These are phyloP conservation scores for Mimosa bimucronata DNA, from an alignment of 306 rosid genomes.

Conservation along the genomic window DNA sequence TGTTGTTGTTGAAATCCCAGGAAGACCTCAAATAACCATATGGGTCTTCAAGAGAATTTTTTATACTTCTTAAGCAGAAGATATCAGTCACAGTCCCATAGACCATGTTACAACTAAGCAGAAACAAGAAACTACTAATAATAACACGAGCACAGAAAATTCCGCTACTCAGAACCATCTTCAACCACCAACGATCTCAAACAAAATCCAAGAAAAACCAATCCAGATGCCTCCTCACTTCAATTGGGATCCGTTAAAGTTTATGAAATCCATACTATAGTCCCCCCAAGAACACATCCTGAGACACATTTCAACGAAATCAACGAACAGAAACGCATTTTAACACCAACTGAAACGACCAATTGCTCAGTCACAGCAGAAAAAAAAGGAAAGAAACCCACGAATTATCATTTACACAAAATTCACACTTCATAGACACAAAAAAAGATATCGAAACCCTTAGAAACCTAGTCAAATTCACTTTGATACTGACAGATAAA, in stretches of 20 bases:
- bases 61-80: slow-evolving; percentile 4
- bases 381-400: background rate
- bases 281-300: slow-evolving; percentile 41
- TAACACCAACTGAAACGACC: slow-evolving; percentile 33
- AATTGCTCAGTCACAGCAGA: slow-evolving; percentile 15
- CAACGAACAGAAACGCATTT: background rate
- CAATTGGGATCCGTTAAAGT: slow-evolving; percentile 29
- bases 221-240: slow-evolving; percentile 41
- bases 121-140: background rate
- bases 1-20: slow-evolving; percentile 19
- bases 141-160: background rate
- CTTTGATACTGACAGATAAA: background rate
- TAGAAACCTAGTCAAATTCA: slow-evolving; percentile 26
- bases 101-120: slow-evolving; percentile 8
- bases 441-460: slow-evolving; percentile 24
- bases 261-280: slow-evolving; percentile 36
- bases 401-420: slow-evolving; percentile 8
- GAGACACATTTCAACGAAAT: slow-evolving; percentile 18
- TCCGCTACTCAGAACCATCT: slow-evolving; percentile 6
- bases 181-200: slow-evolving; percentile 34
- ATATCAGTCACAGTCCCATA: background rate
- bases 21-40: background rate
- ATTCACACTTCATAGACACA: slow-evolving; percentile 22
- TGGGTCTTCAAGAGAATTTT: background rate
- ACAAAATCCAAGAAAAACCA: slow-evolving; percentile 20